Conservation (phyloP, 1,284 basidiomycete genomes). For the Phellopilus nigrolimitatus region DNA sequence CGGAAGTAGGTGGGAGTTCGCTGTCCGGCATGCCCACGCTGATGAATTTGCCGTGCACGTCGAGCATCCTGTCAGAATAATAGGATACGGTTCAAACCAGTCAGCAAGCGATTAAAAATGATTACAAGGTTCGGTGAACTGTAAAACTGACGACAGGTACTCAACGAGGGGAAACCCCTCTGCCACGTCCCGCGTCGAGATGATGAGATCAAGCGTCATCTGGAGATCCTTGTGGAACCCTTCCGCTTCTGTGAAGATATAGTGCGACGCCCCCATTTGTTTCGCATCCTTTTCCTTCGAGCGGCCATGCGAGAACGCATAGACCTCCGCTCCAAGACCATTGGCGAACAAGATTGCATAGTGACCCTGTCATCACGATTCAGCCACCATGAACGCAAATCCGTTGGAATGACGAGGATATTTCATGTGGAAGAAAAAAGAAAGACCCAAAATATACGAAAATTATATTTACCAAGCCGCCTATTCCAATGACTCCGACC, state of each 20-base stretch:
- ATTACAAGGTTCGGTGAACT: slow-evolving; percentile 40
- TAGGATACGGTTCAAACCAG: no score
- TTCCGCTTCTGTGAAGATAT: slow-evolving; percentile 34
- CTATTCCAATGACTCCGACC: slow-evolving; percentile 64
- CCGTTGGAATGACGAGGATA: no score
- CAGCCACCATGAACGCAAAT: no score
- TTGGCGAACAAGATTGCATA: slow-evolving; percentile 45
- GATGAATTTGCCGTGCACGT: slow-evolving; percentile 18
- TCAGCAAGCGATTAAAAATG: slow-evolving; percentile 28
- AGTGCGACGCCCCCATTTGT: slow-evolving; percentile 41
- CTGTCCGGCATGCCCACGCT: slow-evolving; percentile 16
- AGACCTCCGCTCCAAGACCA: slow-evolving; percentile 46
- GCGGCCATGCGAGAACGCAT: slow-evolving; percentile 44
- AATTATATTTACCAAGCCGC: slow-evolving; percentile 34
- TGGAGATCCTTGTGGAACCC: slow-evolving; percentile 34
- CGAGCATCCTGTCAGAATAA: slow-evolving; percentile 12
- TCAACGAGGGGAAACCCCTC: slow-evolving; percentile 27
- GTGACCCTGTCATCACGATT: slow-evolving; percentile 39
- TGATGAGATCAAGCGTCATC: slow-evolving; percentile 39
- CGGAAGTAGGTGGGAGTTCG: not conserved
- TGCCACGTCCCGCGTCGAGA: slow-evolving; percentile 35
- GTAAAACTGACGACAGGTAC: slow-evolving; percentile 33
- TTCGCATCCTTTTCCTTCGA: slow-evolving; percentile 44
- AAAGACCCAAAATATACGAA: no score
- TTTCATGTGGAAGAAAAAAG: no score